Evolutionary conservation across 1,284 basidiomycete genomes (phyloP).

Genomic region (Melampsora americana): DNA sequence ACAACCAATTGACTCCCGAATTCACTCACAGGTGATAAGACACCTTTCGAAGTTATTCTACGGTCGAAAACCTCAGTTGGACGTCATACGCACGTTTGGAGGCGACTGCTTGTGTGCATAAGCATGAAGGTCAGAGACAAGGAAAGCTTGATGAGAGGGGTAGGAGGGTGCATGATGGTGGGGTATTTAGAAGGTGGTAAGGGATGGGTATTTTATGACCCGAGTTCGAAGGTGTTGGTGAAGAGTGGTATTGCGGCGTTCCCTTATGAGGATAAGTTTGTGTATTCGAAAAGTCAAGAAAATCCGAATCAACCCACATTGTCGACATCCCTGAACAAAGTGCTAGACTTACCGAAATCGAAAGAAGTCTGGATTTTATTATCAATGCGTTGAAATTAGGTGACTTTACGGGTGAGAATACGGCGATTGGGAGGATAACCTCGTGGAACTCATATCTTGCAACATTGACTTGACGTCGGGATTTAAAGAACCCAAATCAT

Average conservation of each 20-base stretch:
- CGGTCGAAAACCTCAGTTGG: too few species aligned
- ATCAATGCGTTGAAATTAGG: too few species aligned
- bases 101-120: background rate
- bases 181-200: background rate
- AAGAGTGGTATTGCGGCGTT: background rate
- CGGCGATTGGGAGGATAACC: too few species aligned
- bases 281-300: too few species aligned
- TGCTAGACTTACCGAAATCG: too few species aligned
- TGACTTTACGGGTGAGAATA: too few species aligned
- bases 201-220: conserved; percentile 1
- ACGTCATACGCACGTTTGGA: background rate
- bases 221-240: background rate
- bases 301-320: too few species aligned
- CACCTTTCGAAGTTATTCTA: conserved; percentile 1
- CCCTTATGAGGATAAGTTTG: background rate
- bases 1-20: conserved; percentile 1
- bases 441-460: too few species aligned
- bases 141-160: background rate
- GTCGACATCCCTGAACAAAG: too few species aligned
- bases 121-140: background rate
- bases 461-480: too few species aligned
- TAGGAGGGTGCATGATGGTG: background rate
- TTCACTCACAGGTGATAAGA: background rate
- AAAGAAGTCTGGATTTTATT: too few species aligned
- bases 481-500: too few species aligned